Base-by-base conservation (phyloP, 441 rosid genomes). In the Mallotus repandus region DNA sequence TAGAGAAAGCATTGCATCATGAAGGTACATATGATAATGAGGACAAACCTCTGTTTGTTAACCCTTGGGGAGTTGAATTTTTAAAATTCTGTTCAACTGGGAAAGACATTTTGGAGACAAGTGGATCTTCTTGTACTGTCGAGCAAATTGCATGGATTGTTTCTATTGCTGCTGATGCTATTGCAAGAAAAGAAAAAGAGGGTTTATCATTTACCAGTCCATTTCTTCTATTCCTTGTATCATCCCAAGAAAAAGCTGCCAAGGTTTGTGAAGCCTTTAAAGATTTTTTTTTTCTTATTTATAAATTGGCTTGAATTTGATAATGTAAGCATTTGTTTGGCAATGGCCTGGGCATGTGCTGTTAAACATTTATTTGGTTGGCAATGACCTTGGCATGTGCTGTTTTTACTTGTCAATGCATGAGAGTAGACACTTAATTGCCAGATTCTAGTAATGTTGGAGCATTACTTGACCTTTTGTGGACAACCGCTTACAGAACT, bases 71-170 rank as follows among this genome's bases (percentile, higher is more conserved):
- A 38, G 73, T 87, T 69, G 92, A 95, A 84, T 95, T 89, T 73
- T 91, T 88, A 90, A 89, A 89, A 78, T 79, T 82, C 63, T 89
- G 81, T 76, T 79, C 83, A 1, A 69, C 76, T 59, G 94, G 90
- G 38, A 85, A 69, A 59, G 88, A 89, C 71, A 76, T 92, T 77
- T 5, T 92, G 66, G 99, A 89, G 72, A 83, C 89, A 0, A 89
- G 89, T 81, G 93, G 93, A 41, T 75, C 84, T 62, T 80, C 89
- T 78, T 84, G 88, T 49, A 75, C 85, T 11, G 41, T 74, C 25
- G 91, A 89, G 80, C 94, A 92, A 84, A 85, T 87, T 79, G 92
- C 99, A 13, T 92, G 97, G 98, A 76, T 92, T 19, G 93, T 83
- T 81, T 91, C 98, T 1, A 70, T 83, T 8, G 97, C 94, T 19